These are phyloP conservation scores for Sphaerulina musiva DNA, from an alignment of 2,329 filamentous ascomycete species.

Conservation along the genomic window DNA sequence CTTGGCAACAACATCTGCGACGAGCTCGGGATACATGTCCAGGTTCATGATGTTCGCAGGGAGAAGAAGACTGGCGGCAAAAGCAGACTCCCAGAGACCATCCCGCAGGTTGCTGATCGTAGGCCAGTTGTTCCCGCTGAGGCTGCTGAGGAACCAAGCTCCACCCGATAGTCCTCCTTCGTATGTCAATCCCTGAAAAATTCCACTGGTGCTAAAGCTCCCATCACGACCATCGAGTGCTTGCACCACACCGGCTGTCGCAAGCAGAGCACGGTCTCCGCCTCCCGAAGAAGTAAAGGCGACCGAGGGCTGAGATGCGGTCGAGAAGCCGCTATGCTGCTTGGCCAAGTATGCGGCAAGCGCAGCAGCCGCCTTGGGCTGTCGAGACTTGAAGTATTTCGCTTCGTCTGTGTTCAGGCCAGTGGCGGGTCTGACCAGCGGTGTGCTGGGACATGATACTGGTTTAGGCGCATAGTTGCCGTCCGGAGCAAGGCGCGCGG, in stretches of 20 bases:
- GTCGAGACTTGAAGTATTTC: conserved; percentile 36
- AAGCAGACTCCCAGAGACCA: conserved; percentile 38
- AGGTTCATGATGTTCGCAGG: conserved; percentile 30
- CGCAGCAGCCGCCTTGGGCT: conserved; percentile 35
- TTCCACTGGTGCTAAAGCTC: conserved; percentile 35
- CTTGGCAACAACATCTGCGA: conserved; percentile 35
- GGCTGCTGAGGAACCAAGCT: conserved; percentile 42
- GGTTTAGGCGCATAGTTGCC: conserved; percentile 29
- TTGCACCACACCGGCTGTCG: conserved; percentile 39
- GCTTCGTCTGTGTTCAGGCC: conserved; percentile 36
- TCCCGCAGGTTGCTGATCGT: conserved; percentile 38
- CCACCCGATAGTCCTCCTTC: conserved; percentile 43
- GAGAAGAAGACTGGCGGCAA: conserved; percentile 35
- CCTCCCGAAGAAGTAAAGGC: conserved; percentile 42
- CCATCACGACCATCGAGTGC: conserved; percentile 42
- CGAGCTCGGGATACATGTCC: conserved; percentile 31
- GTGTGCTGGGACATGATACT: conserved; percentile 35
- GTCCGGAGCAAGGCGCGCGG: conserved; percentile 1
- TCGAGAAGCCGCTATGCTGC: conserved; percentile 35
- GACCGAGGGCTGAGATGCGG: conserved; percentile 36
- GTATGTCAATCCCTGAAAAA: conserved; percentile 45
- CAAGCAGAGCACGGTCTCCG: conserved; percentile 39
- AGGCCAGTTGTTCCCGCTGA: conserved; percentile 44
- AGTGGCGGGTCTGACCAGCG: conserved; percentile 35
- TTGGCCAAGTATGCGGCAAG: conserved; percentile 37